phyloP scores from a whole-genome alignment of 2,329 filamentous ascomycete genomes.

The Claviceps capensis region DNA sequence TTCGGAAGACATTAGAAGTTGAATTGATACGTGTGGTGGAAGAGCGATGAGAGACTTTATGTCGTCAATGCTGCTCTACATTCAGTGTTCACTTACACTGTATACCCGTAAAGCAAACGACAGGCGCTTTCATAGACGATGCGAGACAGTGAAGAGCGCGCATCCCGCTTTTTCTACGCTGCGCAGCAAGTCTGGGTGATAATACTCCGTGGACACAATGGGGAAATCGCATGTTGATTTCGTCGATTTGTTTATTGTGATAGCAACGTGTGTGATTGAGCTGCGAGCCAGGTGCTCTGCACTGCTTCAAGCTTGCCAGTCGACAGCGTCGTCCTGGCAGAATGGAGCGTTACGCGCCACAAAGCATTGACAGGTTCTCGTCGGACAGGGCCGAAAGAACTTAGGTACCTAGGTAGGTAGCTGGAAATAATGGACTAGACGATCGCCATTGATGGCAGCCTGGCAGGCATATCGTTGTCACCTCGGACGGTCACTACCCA shows the following conservation, averaged over 20 bases:
- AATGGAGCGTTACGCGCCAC: not conserved
- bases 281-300: not conserved
- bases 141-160: too few species aligned
- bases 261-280: not conserved
- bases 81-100: too few species aligned
- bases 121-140: too few species aligned
- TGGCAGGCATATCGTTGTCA: too few species aligned
- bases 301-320: not conserved
- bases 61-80: not conserved
- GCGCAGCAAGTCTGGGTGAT: not conserved
- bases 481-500: too few species aligned
- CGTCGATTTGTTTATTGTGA: not conserved
- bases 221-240: not conserved
- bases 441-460: too few species aligned
- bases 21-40: not conserved
- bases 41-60: not conserved
- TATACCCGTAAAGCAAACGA: too few species aligned
- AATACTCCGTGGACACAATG: not conserved
- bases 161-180: too few species aligned
- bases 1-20: not conserved
- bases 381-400: too few species aligned
- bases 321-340: not conserved
- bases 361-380: too few species aligned
- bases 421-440: too few species aligned
- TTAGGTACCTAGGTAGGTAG: too few species aligned